phyloP scores from a whole-genome alignment of 352 stramenopile genomes.

The Globisporangium alternatum region DNA sequence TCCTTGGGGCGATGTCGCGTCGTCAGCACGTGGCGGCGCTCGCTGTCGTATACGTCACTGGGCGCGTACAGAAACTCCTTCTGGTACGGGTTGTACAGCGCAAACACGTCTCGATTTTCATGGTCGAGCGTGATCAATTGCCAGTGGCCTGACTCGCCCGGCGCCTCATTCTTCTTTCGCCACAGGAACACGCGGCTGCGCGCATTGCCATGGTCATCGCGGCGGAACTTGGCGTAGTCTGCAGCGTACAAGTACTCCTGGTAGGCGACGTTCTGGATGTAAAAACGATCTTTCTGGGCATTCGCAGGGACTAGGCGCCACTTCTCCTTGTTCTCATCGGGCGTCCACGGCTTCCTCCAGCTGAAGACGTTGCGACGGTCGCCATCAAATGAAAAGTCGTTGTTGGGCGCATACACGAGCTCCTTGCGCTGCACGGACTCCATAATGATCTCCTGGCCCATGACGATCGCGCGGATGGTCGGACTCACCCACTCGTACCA shows the following conservation, averaged over 20 bases:
- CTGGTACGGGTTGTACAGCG: constrained; percentile 74
- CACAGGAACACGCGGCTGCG: constrained; percentile 66
- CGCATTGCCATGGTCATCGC: constrained; percentile 41
- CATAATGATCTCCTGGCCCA: constrained; percentile 38
- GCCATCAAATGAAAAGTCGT: constrained; percentile 44
- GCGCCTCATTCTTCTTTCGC: constrained; percentile 40
- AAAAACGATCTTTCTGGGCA: constrained; percentile 54
- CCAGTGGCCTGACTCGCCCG: constrained; percentile 57
- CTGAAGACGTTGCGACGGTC: constrained; percentile 48
- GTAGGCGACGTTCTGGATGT: constrained; percentile 55
- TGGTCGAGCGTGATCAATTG: constrained; percentile 48
- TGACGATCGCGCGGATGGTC: constrained; percentile 46
- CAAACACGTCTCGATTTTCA: constrained; percentile 51
- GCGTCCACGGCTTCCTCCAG: constrained; percentile 29
- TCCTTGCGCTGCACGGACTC: constrained; percentile 36
- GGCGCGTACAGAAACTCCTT: constrained; percentile 70
- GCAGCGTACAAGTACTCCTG: constrained; percentile 65
- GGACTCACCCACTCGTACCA: constrained; percentile 66
- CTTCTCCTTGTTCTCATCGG: constrained; percentile 40
- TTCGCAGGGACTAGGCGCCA: constrained; percentile 62
- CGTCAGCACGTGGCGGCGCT: constrained; percentile 55
- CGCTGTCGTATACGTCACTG: constrained; percentile 42
- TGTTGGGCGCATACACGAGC: constrained; percentile 41
- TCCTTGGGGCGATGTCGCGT: constrained; percentile 24
- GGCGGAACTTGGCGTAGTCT: constrained; percentile 68